Evolutionary conservation across 2,329 filamentous ascomycete species (phyloP), one percentile per base, ranked within the genome.

Genomic region (Curvularia sp.): DNA sequence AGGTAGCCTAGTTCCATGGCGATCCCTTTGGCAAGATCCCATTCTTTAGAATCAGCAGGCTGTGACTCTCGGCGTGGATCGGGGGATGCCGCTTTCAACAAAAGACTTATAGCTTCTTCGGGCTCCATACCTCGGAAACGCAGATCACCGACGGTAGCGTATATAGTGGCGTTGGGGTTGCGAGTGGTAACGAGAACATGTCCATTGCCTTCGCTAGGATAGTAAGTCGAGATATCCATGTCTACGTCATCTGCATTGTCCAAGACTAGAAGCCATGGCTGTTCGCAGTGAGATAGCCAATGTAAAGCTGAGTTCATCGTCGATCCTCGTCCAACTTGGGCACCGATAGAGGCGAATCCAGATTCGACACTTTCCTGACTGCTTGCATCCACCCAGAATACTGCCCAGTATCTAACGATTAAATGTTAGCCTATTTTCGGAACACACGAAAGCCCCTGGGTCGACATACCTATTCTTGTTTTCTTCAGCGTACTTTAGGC

Each of bases 371-470:
- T 66, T 30, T 70, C 55, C 9, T 56, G 15, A 49, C 52, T 68
- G 49, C 66, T 76, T 24, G 69, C 74, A 63, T 78, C 71, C 38
- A 78, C 67, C 70, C 71, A 75, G 59, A 78, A 78, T 24, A 78
- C 60, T 13, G 69, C 75, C 75, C 73, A 74, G 58, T 69, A 75
- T 30, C 64, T 67, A 24, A 24, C 2, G 2, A 2, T 24, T 4
- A 4, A 24, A 24, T 24, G 22, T 24, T 24, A 24, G 22, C 22
- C 4, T 24, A 4, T 24, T 2, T 24, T 24, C 22, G 3, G 22
- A 24, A 24, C 22, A 1, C 2, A 24, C 3, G 2, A 24, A 24
- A 24, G 3, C 22, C 2, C 22, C 22, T 24, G 22, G 22, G 22
- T 24, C 22, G 22, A 24, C 22, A 24, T 24, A 24, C 22, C 22